Evolutionary conservation across 1,284 basidiomycete genomes (phyloP), one percentile per base, ranked within the genome.

Genomic region (Sporisorium sorghi): DNA sequence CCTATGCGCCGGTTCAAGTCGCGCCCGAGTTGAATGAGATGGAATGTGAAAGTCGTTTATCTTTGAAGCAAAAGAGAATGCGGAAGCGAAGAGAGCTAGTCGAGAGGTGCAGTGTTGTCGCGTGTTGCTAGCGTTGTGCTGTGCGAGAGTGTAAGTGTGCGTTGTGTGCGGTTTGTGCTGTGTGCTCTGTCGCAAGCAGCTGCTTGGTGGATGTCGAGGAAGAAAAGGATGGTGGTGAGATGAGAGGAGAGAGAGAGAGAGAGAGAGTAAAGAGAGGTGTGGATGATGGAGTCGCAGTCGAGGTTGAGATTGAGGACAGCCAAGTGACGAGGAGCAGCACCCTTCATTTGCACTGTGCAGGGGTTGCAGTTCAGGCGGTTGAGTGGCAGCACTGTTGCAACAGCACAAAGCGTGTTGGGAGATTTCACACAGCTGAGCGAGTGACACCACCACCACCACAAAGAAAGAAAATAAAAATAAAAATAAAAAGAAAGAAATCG

Each of bases 341-440:
- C n/a, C n/a, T 40, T n/a, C 3, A 40, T 10, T 37, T 37, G 35
- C 15, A 5, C 15, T 17, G 35, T 37, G 35, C 35, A 35, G 35
- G n/a, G 28, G 28, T 30, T 40, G 37, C 15, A 4, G 35, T 7
- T 14, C 37, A 40, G 37, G n/a, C n/a, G 3, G 5, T 14, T 5
- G 9, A 19, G 37, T 9, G n/a, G 14, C 37, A 40, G 37, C 37
- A 40, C n/a, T n/a, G 37, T 9, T 6, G 14, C 37, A 40, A n/a
- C 37, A 40, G 37, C 37, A 40, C n/a, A 40, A 40, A 19, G 37
- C 37, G 37, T 40, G 17, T 40, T 40, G 37, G n/a, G 35, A n/a
- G 35, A 37, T 19, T 19, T 19, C 37, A 40, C 37, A 40, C 37
- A 37, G 35, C 35, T 35, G 35, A n/a, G 35, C 35, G 15, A 37